Percentiles rank a stretch among this genome's conserved stretches.
Conservation (phyloP, 164 flowering plant genomes). For the Vitis cinerea region DNA sequence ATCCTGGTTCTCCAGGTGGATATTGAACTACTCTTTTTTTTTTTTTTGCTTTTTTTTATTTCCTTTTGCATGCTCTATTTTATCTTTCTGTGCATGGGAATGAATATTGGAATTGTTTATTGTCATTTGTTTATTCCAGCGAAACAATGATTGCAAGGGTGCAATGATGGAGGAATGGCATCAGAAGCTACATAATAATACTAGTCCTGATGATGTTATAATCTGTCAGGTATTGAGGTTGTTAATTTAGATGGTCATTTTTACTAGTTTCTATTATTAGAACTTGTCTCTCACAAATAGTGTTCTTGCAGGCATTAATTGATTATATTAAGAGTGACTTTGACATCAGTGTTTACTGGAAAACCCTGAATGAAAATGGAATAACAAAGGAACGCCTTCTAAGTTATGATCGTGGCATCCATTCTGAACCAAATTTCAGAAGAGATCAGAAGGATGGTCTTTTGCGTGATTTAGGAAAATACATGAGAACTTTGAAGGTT, state of each 20-base stretch:
- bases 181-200: constrained; percentile 94
- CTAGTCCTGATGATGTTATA: constrained; percentile 98
- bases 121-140: constrained; percentile 41
- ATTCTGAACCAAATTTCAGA: constrained; percentile 78
- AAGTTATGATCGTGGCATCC: constrained; percentile 97
- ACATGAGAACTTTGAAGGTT: constrained; percentile 98
- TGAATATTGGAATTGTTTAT: not conserved
- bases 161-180: constrained; percentile 99
- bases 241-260: constrained; percentile 7
- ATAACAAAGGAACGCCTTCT: constrained; percentile 94
- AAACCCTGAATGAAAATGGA: constrained; percentile 84
- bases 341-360: constrained; percentile 85
- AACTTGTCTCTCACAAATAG: constrained; percentile 6
- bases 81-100: not conserved
- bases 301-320: constrained; percentile 73
- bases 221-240: constrained; percentile 85
- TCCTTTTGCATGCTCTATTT: not conserved
- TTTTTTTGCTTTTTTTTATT: not conserved
- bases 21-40: constrained; percentile 1
- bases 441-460: constrained; percentile 87
- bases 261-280: constrained; percentile 3
- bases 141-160: constrained; percentile 95
- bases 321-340: constrained; percentile 83
- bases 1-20: constrained; percentile 85
- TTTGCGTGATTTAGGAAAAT: constrained; percentile 85